Conservation (phyloP, 306 rosid genomes). For the Phaseolus lunatus region DNA sequence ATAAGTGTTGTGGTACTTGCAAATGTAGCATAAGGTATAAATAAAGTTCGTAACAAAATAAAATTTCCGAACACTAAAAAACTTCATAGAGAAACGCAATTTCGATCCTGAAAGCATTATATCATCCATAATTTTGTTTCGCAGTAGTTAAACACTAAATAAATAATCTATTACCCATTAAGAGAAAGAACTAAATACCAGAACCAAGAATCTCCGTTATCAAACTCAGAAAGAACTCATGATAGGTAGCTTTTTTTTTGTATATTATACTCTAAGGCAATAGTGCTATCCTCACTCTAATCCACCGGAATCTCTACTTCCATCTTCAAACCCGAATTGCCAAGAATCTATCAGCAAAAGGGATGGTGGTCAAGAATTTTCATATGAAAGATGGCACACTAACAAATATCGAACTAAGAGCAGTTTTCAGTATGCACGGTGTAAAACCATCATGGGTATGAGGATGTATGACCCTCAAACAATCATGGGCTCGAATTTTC, state of each 20-base stretch:
- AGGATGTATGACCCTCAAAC: slow-evolving; percentile 32
- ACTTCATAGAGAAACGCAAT: not conserved
- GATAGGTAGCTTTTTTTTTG: not conserved
- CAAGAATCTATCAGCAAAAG: slow-evolving; percentile 62
- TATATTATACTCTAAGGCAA: slow-evolving; percentile 36
- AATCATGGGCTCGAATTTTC: slow-evolving; percentile 28
- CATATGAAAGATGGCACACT: slow-evolving; percentile 33
- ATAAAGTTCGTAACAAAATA: slow-evolving; percentile 16
- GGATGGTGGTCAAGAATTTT: slow-evolving; percentile 31
- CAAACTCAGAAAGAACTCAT: slow-evolving; percentile 28
- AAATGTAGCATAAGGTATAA: no score
- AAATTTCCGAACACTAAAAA: not conserved
- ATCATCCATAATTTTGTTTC: slow-evolving; percentile 26
- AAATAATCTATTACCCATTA: slow-evolving; percentile 30
- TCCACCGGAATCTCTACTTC: slow-evolving; percentile 79
- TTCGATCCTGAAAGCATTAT: not conserved
- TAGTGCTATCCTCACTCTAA: slow-evolving; percentile 40
- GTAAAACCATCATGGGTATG: slow-evolving; percentile 8
- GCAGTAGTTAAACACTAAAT: slow-evolving; percentile 7
- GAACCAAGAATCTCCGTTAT: slow-evolving; percentile 31
- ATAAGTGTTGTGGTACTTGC: not conserved
- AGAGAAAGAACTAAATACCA: slow-evolving; percentile 34
- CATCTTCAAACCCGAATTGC: slow-evolving; percentile 71
- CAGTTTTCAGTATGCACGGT: slow-evolving; percentile 24
- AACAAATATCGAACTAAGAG: slow-evolving; percentile 35